Percentiles rank a stretch among this genome's conserved stretches.
These are phyloP conservation scores for Phytophthora ohioensis DNA, from an alignment of 352 stramenopile genomes.

Conservation along the genomic window DNA sequence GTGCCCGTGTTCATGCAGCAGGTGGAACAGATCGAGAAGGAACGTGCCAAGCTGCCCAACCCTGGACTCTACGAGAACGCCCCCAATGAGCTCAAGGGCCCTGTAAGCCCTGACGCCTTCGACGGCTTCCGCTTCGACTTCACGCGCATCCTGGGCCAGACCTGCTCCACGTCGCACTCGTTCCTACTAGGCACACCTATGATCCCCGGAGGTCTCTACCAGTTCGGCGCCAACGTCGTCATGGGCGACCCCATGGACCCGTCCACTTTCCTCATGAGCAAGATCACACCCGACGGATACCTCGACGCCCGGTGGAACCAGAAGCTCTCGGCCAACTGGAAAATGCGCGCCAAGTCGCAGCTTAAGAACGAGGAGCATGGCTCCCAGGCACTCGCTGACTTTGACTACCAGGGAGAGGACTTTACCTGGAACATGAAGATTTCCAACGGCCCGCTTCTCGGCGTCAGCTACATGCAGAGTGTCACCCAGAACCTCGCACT, in stretches of 20 bases:
- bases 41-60: slow-evolving; percentile 75
- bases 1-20: slow-evolving; percentile 85
- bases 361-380: slow-evolving; percentile 84
- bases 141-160: slow-evolving; percentile 80
- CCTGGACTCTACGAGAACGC: slow-evolving; percentile 88
- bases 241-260: slow-evolving; percentile 82
- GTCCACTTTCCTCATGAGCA: slow-evolving; percentile 87
- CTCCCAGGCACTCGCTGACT: slow-evolving; percentile 82
- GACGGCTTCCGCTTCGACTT: slow-evolving; percentile 91
- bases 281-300: slow-evolving; percentile 87
- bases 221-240: slow-evolving; percentile 89
- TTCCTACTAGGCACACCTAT: slow-evolving; percentile 85
- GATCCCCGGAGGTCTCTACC: slow-evolving; percentile 86
- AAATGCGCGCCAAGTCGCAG: slow-evolving; percentile 88
- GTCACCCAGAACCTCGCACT: slow-evolving; percentile 82
- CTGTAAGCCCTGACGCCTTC: slow-evolving; percentile 83
- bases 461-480: slow-evolving; percentile 90
- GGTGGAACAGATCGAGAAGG: slow-evolving; percentile 83
- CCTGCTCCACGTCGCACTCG: slow-evolving; percentile 86
- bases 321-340: slow-evolving; percentile 74
- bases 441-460: slow-evolving; percentile 87
- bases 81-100: slow-evolving; percentile 84
- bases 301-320: slow-evolving; percentile 89
- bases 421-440: slow-evolving; percentile 93
- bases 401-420: slow-evolving; percentile 86